Evolutionary conservation across 331 rosid species (phyloP).

Genomic region (Quercus tomentella): DNA sequence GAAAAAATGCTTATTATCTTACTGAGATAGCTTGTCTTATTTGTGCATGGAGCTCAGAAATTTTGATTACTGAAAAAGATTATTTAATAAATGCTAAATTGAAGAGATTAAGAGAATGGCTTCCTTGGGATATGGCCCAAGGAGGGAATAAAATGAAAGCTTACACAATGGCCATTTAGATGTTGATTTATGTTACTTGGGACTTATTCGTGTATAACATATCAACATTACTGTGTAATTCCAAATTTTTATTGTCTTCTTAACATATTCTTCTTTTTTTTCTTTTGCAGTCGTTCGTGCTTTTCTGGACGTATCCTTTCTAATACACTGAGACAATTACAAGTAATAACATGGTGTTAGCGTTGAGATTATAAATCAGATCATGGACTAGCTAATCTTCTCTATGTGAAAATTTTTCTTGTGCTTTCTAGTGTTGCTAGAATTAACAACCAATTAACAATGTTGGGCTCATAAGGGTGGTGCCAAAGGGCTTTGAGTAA

Average conservation of each 20-base stretch:
- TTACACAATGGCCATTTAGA: background rate
- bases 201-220: background rate
- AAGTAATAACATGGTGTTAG: background rate
- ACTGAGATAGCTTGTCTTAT: background rate
- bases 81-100: background rate
- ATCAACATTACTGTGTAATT: background rate
- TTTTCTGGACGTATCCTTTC: constrained; percentile 96
- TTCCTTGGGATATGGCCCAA: background rate
- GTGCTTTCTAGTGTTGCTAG: background rate
- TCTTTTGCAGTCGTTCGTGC: constrained; percentile 87
- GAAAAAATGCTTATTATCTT: background rate
- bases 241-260: background rate
- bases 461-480: background rate
- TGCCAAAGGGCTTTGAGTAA: background rate
- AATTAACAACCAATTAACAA: background rate
- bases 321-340: background rate
- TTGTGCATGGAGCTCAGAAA: background rate
- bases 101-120: background rate
- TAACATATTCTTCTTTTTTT: constrained; percentile 2
- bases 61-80: background rate
- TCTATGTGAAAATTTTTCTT: background rate
- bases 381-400: background rate
- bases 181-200: background rate
- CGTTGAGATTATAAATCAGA: background rate
- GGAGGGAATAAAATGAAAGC: too few relatives aligned